Base-by-base conservation (phyloP, 768 basidiomycete species). In the Coprinopsis sp. region DNA sequence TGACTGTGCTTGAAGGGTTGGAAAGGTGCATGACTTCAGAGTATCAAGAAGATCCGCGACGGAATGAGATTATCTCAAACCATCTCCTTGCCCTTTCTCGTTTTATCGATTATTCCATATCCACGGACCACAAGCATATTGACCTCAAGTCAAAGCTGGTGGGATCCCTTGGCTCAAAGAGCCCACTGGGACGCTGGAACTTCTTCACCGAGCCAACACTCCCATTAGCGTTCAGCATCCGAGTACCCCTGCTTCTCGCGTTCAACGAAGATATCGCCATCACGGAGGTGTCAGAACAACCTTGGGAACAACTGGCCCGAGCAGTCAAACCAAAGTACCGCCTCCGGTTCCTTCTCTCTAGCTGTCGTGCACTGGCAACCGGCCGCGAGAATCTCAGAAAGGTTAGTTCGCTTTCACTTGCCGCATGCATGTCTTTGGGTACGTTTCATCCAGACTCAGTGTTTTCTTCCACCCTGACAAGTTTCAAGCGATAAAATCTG, bases 231-330 rank as follows among this genome's bases (percentile, higher is more conserved):
- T 25, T 27, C 10, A 14, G 21, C 24, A n/a, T 6, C 5, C 5
- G 24, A 27, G 25, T 12, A 14, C 10, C 10, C 18, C n/a, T 13
- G 14, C 29, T 31, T 14, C 28, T n/a, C 29, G 5, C 14, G 21
- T 12, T 19, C 11, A 13, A 36, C 36, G 19, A 27, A 13, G 45
- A 46, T 27, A 24, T 46, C 5, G 21, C 36, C 19, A 6, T 36
- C 13, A 37, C 21, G 13, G 44, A 46, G 22, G 7, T 46, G 14
- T 11, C 6, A 3, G 34, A 46, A 13, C 11, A 24, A n/a, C 45
- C 45, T 24, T 46, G 45, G 45, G 34, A 46, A n/a, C 13, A 37
- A 27, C 11, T 34, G 4, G 22, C 37, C 25, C 33, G 21, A 13
- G 45, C n/a, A n/a, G 36, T 37, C 14, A 19, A 34, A 12, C 37